Base-by-base conservation (phyloP, 83 land plant species). In the Isoetes engelmannii region DNA sequence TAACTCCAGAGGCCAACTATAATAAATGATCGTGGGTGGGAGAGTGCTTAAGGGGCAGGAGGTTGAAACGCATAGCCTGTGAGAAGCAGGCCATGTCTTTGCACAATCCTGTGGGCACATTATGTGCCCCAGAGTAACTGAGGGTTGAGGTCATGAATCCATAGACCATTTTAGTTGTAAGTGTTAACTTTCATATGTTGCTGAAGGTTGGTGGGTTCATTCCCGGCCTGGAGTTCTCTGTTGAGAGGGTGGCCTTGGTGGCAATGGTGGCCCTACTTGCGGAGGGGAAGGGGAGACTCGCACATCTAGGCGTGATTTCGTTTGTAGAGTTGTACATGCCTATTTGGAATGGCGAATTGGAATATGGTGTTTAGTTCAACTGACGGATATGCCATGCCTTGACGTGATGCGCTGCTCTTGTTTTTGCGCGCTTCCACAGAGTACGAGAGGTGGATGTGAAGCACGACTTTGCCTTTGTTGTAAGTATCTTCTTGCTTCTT, bases 391-490 rank as follows among this genome's bases (percentile, higher is more conserved):
- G 75, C 78, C 88, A 84, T 80, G 73, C 78, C 69, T 58, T 88
- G 82, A 77, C 72, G 69, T 74, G 82, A 87, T 73, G 75, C 85
- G 92, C 83, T 87, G 87, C 92, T 82, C 89, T 81, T 77, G 78
- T 88, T 80, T 88, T 66, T 83, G 83, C 73, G 78, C 83, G 68
- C 86, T 92, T 87, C 67, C 96, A 87, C 98, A 92, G 98, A 92
- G 86, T 92, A 72, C 99, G 99, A 55, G 93, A 94, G 80, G 99
- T 94, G 97, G 97, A 88, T 78, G 66, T 94, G 90, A 94, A 94
- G 97, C 97, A 82, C 71, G 99, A 94, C 87, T 94, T 77, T 70
- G 99, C 99, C 61, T 94, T 92, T 68, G 77, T 92, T 75, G 98
- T 92, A 82, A 53, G 96, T 83, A 74, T 57, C 21, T 15, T 28